These are phyloP conservation scores for Penicillium sp. DNA, from an alignment of 2,329 filamentous ascomycete genomes.

Conservation along the genomic window DNA sequence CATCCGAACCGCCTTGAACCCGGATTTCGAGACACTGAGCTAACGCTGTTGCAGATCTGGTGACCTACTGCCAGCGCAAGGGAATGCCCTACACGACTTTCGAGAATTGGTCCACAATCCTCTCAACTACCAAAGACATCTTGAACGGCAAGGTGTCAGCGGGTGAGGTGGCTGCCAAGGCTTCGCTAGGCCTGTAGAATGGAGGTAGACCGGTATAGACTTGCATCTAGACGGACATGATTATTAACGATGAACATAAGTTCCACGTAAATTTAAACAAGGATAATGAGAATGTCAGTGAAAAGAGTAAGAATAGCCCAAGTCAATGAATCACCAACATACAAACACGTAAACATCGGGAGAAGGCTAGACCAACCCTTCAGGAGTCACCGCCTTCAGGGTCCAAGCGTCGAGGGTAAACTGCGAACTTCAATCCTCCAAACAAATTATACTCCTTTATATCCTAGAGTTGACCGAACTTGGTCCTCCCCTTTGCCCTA, in stretches of 20 bases:
- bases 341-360: neutral
- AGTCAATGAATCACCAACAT: neutral
- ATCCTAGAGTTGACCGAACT: constrained; percentile 28
- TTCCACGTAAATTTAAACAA: neutral
- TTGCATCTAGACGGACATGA: constrained; percentile 3
- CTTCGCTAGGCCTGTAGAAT: constrained; percentile 9
- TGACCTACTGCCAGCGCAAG: constrained; percentile 80
- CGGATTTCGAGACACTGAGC: neutral
- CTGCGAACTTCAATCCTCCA: constrained; percentile 10
- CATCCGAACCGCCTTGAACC: neutral
- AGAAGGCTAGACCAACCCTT: constrained; percentile 1
- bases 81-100: constrained; percentile 86
- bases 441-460: constrained; percentile 8
- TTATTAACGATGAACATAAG: neutral
- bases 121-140: constrained; percentile 73
- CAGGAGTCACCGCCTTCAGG: constrained; percentile 33
- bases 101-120: constrained; percentile 76
- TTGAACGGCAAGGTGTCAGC: constrained; percentile 68
- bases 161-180: constrained; percentile 60
- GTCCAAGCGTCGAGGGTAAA: constrained; percentile 18
- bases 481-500: constrained; percentile 29
- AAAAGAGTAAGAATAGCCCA: neutral
- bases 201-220: constrained; percentile 8
- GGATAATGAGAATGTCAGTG: neutral
- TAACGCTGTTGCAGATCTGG: constrained; percentile 61